phyloP scores from a whole-genome alignment of 148 eudicot genomes.

The Chenopodium suecicum region DNA sequence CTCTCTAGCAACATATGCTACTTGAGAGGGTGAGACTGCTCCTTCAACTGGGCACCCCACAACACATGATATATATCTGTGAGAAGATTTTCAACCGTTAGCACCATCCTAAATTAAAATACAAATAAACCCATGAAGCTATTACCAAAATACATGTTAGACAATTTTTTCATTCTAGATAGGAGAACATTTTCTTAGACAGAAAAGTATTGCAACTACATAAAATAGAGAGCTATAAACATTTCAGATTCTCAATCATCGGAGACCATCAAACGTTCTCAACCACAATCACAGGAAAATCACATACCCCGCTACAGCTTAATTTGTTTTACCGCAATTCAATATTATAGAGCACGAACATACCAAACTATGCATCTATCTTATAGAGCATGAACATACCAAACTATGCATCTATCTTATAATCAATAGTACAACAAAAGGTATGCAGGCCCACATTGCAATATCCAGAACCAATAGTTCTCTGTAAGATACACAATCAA shows the following conservation, averaged over 20 bases:
- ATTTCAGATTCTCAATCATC: neutral
- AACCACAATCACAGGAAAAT: neutral
- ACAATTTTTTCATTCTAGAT: too few species aligned
- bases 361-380: neutral
- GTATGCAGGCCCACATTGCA: neutral
- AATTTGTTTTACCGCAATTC: neutral
- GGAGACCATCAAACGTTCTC: neutral
- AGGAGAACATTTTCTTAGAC: too few species aligned
- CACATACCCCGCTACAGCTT: neutral
- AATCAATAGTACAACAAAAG: neutral
- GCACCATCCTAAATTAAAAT: neutral
- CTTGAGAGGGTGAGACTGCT: conserved; percentile 79
- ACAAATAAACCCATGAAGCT: neutral
- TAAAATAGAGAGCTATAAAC: neutral
- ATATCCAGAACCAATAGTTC: neutral
- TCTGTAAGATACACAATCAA: neutral
- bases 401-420: neutral
- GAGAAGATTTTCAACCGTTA: conserved; percentile 17
- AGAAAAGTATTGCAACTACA: too few species aligned
- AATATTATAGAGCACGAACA: neutral
- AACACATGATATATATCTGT: conserved; percentile 90
- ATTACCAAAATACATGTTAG: neutral
- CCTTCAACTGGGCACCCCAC: conserved; percentile 99
- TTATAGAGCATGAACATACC: neutral
- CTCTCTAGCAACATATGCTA: conserved; percentile 83